Percentiles rank a stretch among this genome's conserved stretches.
Evolutionary conservation across 2,329 filamentous ascomycete genomes (phyloP).

Genomic region (Sphaerulina vaccinii): DNA sequence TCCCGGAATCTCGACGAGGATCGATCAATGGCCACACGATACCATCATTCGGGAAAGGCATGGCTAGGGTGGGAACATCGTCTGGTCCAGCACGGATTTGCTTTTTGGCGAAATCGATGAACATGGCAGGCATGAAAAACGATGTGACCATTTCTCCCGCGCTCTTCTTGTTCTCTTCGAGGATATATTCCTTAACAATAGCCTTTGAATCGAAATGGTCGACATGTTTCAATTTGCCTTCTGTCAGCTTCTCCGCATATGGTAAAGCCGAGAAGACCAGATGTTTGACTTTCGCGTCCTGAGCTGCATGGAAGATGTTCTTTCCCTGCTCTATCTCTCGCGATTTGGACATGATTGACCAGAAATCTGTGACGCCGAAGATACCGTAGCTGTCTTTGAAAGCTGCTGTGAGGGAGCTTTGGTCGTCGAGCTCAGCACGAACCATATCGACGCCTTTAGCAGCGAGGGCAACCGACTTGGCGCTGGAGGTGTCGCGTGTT

Average conservation of each 20-base stretch:
- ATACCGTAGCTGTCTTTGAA: constrained; percentile 51
- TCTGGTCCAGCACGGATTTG: constrained; percentile 23
- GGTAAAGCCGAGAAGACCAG: constrained; percentile 42
- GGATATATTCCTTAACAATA: constrained; percentile 37
- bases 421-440: constrained; percentile 53
- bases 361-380: constrained; percentile 55
- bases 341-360: constrained; percentile 41
- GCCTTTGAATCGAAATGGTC: constrained; percentile 43
- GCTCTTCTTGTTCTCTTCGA: constrained; percentile 32
- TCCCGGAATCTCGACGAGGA: constrained; percentile 29
- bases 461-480: constrained; percentile 47
- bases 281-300: constrained; percentile 37
- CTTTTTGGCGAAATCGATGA: constrained; percentile 24
- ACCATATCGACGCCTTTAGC: constrained; percentile 53
- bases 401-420: constrained; percentile 45
- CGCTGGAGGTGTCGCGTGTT: constrained; percentile 51
- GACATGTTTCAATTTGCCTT: constrained; percentile 35
- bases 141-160: constrained; percentile 27
- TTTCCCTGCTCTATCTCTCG: constrained; percentile 37
- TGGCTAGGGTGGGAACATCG: constrained; percentile 22
- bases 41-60: constrained; percentile 29
- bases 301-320: constrained; percentile 36
- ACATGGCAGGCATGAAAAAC: constrained; percentile 32
- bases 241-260: constrained; percentile 32
- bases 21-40: constrained; percentile 33